phyloP scores from a whole-genome alignment of 73 alveolate species.

The Uronychia binucleata region DNA sequence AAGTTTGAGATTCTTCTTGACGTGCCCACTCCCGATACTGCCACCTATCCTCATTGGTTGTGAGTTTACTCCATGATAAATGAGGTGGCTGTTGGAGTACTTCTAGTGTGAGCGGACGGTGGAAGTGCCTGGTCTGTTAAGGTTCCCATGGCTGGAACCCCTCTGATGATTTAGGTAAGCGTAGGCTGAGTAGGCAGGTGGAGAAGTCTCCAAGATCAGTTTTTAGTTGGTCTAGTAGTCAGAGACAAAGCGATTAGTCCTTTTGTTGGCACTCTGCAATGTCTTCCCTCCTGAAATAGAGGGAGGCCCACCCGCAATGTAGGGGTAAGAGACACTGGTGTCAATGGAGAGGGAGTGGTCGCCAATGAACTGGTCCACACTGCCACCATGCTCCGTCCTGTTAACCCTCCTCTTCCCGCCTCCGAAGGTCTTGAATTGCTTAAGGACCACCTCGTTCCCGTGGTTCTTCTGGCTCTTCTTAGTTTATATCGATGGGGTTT shows the following conservation, averaged over 20 bases:
- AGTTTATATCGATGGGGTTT: not conserved
- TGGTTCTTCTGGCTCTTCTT: not conserved
- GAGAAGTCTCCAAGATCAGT: not conserved
- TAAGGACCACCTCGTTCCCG: not conserved
- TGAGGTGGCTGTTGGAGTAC: not conserved
- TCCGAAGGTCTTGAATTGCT: not conserved
- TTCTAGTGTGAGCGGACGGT: too few relatives aligned
- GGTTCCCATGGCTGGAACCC: not conserved
- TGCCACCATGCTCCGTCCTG: not conserved
- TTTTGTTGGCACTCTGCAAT: not conserved
- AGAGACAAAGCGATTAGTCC: not conserved
- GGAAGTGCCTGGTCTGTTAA: not conserved
- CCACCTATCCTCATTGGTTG: not conserved
- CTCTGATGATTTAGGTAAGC: not conserved
- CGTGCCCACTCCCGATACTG: not conserved
- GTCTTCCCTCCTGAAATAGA: slow-evolving; percentile 1
- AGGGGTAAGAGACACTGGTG: not conserved
- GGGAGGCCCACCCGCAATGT: not conserved
- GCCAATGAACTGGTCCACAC: not conserved
- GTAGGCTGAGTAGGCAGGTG: not conserved
- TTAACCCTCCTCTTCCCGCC: not conserved
- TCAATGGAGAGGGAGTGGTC: not conserved
- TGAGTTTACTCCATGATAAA: not conserved
- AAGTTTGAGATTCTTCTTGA: not conserved
- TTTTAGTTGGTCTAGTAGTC: not conserved